These are phyloP conservation scores for Adansonia grandidieri DNA, from an alignment of 441 rosid species.

Conservation along the genomic window DNA sequence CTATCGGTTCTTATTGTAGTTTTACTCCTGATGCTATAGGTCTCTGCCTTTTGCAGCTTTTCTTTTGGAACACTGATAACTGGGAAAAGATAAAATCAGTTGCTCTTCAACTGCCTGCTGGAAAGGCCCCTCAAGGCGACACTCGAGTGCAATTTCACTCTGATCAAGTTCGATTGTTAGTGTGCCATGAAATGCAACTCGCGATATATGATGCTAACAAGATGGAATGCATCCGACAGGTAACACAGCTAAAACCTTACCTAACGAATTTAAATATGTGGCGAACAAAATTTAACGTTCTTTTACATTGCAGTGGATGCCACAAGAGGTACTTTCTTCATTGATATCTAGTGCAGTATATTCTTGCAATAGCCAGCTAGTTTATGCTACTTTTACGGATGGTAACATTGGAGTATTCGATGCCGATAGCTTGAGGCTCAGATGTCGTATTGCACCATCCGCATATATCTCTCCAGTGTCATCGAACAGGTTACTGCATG, in stretches of 20 bases:
- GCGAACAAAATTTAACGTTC: constrained; percentile 16
- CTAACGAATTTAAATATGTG: background rate
- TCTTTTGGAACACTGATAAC: constrained; percentile 46
- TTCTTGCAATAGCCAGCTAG: constrained; percentile 69
- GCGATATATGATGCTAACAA: constrained; percentile 47
- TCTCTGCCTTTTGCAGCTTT: constrained; percentile 36
- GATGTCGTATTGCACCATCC: constrained; percentile 70
- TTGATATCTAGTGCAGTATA: constrained; percentile 62
- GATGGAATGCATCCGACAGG: constrained; percentile 49
- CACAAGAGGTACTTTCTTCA: constrained; percentile 59
- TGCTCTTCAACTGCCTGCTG: constrained; percentile 44
- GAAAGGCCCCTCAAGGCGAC: constrained; percentile 47
- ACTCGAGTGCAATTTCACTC: constrained; percentile 52
- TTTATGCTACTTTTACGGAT: constrained; percentile 61
- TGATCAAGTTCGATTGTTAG: constrained; percentile 48
- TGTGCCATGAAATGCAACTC: constrained; percentile 51
- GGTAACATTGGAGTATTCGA: constrained; percentile 68
- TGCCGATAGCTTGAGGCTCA: constrained; percentile 56
- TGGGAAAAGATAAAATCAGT: constrained; percentile 54
- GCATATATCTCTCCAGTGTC: constrained; percentile 50
- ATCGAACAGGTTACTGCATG: constrained; percentile 44
- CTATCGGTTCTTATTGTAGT: background rate
- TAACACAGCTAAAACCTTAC: constrained; percentile 15
- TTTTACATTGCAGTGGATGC: constrained; percentile 59
- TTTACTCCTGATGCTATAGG: background rate